These are phyloP conservation scores for Pseudogymnoascus sp. DNA, from an alignment of 2,329 filamentous ascomycete genomes.

Conservation along the genomic window DNA sequence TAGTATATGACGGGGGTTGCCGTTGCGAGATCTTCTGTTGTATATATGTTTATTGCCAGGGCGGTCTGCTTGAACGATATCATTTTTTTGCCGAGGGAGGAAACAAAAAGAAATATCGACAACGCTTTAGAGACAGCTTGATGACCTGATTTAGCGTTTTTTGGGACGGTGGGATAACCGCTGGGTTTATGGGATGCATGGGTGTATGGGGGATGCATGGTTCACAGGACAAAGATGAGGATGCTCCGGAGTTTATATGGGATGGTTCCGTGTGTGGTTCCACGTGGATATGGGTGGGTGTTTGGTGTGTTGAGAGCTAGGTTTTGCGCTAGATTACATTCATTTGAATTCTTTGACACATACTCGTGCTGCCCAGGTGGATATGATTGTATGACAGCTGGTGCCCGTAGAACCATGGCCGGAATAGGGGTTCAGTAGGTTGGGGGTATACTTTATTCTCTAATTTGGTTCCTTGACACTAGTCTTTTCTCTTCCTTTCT, in stretches of 20 bases:
- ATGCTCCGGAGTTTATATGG: background rate
- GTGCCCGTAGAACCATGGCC: background rate
- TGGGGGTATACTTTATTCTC: background rate
- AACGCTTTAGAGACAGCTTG: conserved; percentile 7
- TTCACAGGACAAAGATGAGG: background rate
- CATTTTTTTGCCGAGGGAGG: background rate
- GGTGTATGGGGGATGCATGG: conserved; percentile 1
- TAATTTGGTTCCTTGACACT: too few relatives aligned
- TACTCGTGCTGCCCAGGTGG: background rate
- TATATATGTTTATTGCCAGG: conserved; percentile 10
- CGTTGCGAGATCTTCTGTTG: conserved; percentile 10
- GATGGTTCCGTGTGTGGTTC: background rate
- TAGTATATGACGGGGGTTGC: conserved; percentile 28
- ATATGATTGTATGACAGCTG: background rate
- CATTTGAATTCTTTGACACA: background rate
- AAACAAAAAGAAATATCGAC: background rate
- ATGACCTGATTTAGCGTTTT: conserved; percentile 8
- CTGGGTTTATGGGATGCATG: background rate
- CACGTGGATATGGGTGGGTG: background rate
- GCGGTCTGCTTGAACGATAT: background rate
- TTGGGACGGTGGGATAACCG: background rate
- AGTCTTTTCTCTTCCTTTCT: too few relatives aligned
- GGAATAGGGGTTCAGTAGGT: background rate
- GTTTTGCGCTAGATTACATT: background rate
- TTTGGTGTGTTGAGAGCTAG: background rate